phyloP scores from a whole-genome alignment of 192 early-diverging fungal species.

The Glomus cerebriforme region DNA sequence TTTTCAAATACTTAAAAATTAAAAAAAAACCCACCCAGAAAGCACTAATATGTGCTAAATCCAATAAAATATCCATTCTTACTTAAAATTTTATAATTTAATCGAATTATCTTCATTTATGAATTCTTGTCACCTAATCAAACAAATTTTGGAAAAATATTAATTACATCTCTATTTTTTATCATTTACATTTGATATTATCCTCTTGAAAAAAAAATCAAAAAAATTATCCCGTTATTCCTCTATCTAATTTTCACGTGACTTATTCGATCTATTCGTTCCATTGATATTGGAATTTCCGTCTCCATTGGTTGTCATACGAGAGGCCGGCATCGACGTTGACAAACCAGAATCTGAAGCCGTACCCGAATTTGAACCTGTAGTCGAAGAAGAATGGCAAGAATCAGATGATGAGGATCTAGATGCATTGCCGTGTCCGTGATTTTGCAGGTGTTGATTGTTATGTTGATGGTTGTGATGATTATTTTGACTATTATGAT shows the following conservation, averaged over 20 bases:
- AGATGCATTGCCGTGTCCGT: conserved; percentile 20
- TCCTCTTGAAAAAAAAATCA: neutral
- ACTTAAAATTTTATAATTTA: too few species aligned
- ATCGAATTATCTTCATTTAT: neutral
- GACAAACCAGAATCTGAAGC: conserved; percentile 14
- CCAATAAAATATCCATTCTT: conserved; percentile 13
- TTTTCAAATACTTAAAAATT: neutral
- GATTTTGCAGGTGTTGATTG: neutral
- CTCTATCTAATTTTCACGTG: neutral
- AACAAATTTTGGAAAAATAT: neutral
- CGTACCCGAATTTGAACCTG: conserved; percentile 7
- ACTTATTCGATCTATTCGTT: conserved; percentile 6
- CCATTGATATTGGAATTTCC: conserved; percentile 6
- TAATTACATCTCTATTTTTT: neutral
- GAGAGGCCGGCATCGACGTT: neutral
- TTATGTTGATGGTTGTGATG: conserved; percentile 8
- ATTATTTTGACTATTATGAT: conserved; percentile 30
- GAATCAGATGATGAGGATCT: conserved; percentile 25
- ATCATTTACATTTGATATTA: neutral
- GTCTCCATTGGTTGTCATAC: neutral
- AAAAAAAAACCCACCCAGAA: neutral
- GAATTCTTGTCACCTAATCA: neutral
- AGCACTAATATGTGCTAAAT: conserved; percentile 7
- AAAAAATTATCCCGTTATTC: neutral
- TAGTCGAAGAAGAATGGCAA: conserved; percentile 30